Base-by-base conservation (phyloP, 805 yeast species). In the Myxozyma monticola region DNA sequence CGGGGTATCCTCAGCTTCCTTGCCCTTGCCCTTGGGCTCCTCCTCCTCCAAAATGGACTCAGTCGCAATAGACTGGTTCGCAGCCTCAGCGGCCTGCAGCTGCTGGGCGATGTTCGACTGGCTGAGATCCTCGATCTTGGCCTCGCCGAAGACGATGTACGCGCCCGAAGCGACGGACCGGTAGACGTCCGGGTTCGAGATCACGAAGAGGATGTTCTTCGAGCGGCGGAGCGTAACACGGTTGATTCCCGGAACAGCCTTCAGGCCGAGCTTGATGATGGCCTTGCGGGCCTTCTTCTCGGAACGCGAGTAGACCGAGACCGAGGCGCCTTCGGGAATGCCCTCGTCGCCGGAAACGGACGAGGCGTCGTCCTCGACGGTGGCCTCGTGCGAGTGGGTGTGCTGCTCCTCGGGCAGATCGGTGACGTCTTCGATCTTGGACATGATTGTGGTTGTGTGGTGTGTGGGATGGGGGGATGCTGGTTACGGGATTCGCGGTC, bases 131-230 rank as follows among this genome's bases (percentile, higher is more conserved):
- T 91, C 97, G 64, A 87, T 85, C 80, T 88, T 87, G 70, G 96
- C 95, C 76, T 90, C 97, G 76, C 99, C 99, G 67, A 91, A 90
- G 63, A 91, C 97, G 65, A 91, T 84, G 79, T 86, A 93, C 64
- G 95, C 84, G 70, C 97, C 96, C 57, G 81, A 77, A 68, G 95
- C 85, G 60, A 83, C 79, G 58, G 96, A 84, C 76, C 80, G 88
- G 95, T 78, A 91, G 56, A 93, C 98, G 65, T 89, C 97, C 73
- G 99, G 99, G 63, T 74, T 71, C 71, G 88, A 93, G 75, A 91
- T 87, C 69, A 93, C 96, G 72, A 84, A 81, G 70, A 89, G 84
- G 71, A 84, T 81, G 82, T 88, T 87, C 72, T 90, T 89, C 76
- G 87, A 84, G 18, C 60, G 49, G 77, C 85, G 88, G 82, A 91